Evolutionary conservation across 441 rosid genomes (phyloP), one percentile per base, ranked within the genome.

Genomic region (Sinapis alba): DNA sequence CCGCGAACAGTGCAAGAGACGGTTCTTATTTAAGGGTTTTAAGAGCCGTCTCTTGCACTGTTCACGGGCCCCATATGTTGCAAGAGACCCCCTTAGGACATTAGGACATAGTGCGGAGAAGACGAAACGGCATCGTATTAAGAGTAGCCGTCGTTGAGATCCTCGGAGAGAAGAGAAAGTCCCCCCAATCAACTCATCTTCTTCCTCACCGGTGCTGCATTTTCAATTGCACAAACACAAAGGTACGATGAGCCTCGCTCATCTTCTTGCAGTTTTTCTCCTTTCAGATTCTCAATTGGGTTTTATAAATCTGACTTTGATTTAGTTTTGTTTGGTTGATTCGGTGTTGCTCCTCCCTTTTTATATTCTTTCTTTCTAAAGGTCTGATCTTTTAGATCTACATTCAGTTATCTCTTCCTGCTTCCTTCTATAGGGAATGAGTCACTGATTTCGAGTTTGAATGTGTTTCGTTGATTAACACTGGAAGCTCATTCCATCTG

Each of bases 301-400:
- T 12, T 73, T 23, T 7, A 3, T 1, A 2, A 19, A 50, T 67
- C 38, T 50, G 13, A 9, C 5, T 24, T 43, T 1, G 3, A 9
- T 58, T 27, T 24, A 3, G 64, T 19, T 43, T 38, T 36, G n/a
- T 36, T 36, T 36, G 43, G 5, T n/a, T 36, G 51, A 9, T 69
- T 51, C 53, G 51, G 66, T 56, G 45, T 64, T 57, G 30, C 28
- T 43, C 4, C 23, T 2, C 4, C 26, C 32, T 32, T 45, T 45
- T 41, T 27, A 0, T 32, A 23, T 23, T 23, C 0, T 70, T 64
- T 2, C 59, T 68, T 15, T 76, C 12, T 69, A 4, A 6, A 1
- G 30, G 62, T 76, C 8, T 66, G 80, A 77, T 69, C 5, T 71
- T 65, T 60, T 60, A 66, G 69, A 77, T 65, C 72, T 57, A 16